Evolutionary conservation across 2,329 filamentous ascomycete species (phyloP).

Genomic region (Pyrenophora graminea): DNA sequence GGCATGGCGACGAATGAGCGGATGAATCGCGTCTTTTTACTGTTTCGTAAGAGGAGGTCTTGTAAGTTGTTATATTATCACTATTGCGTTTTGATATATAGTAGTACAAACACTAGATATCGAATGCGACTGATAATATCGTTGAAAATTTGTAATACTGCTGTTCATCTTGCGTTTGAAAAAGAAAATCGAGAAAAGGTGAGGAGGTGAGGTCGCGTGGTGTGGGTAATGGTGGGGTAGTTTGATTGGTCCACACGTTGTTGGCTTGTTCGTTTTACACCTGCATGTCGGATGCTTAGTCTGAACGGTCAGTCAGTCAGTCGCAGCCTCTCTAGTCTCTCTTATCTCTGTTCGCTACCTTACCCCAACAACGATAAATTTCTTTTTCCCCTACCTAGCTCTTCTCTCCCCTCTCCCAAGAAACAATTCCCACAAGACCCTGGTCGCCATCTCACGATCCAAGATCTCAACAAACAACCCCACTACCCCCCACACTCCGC

Average conservation of each 20-base stretch:
- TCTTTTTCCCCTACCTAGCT: too few relatives aligned
- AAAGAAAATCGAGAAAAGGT: neutral
- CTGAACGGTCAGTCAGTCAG: too few relatives aligned
- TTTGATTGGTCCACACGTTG: neutral
- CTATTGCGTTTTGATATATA: constrained; percentile 34
- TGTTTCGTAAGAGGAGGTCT: too few relatives aligned
- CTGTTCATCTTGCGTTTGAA: constrained; percentile 1
- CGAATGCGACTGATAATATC: constrained; percentile 13
- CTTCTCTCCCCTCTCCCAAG: too few relatives aligned
- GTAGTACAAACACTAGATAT: constrained; percentile 18
- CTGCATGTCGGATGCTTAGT: too few relatives aligned
- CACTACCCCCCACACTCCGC: too few relatives aligned
- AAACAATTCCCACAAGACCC: too few relatives aligned
- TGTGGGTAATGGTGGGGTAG: constrained; percentile 33
- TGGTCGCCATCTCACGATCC: too few relatives aligned
- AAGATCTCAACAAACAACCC: too few relatives aligned
- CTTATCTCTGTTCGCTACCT: neutral
- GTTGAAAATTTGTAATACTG: neutral
- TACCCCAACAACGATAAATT: neutral
- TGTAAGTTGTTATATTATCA: constrained; percentile 22
- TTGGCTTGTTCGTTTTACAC: too few relatives aligned
- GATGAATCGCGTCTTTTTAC: constrained; percentile 5
- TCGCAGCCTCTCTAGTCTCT: neutral
- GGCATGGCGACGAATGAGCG: constrained; percentile 20
- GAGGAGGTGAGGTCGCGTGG: constrained; percentile 17